Evolutionary conservation across 1,284 basidiomycete genomes (phyloP).

Genomic region (Irpex lacteus): DNA sequence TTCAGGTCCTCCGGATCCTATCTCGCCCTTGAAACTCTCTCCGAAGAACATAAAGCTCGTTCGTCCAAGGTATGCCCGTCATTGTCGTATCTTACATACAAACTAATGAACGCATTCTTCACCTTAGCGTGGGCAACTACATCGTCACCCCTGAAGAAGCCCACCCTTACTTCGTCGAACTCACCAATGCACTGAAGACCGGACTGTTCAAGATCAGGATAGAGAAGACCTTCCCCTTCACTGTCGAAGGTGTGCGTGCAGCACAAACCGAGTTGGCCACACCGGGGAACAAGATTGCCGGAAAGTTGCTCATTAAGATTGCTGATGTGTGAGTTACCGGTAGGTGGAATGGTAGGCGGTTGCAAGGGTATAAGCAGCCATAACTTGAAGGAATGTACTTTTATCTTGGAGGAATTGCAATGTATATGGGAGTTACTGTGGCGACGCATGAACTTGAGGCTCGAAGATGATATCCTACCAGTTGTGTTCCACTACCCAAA

Average conservation of each 20-base stretch:
- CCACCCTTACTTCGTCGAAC: slow-evolving; percentile 59
- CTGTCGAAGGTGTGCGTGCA: slow-evolving; percentile 73
- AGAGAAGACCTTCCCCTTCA: slow-evolving; percentile 82
- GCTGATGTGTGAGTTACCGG: background rate
- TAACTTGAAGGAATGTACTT: too few relatives aligned
- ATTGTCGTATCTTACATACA: background rate
- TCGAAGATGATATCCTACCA: too few relatives aligned
- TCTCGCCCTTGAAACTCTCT: slow-evolving; percentile 71
- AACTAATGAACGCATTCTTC: background rate
- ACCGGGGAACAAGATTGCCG: slow-evolving; percentile 67
- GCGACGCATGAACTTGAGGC: too few relatives aligned
- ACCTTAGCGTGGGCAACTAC: slow-evolving; percentile 60
- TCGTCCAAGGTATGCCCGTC: slow-evolving; percentile 63
- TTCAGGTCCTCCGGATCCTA: slow-evolving; percentile 76
- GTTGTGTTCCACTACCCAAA: background rate
- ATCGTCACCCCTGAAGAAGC: slow-evolving; percentile 73
- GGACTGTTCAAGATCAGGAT: slow-evolving; percentile 72
- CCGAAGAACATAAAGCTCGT: slow-evolving; percentile 84
- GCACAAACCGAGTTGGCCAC: slow-evolving; percentile 77
- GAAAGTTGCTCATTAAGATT: slow-evolving; percentile 78
- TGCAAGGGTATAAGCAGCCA: too few relatives aligned
- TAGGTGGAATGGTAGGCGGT: too few relatives aligned
- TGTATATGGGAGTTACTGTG: too few relatives aligned
- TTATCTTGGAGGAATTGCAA: too few relatives aligned
- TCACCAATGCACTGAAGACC: slow-evolving; percentile 62